Percentiles rank a stretch among this genome's conserved stretches.
These are phyloP conservation scores for Linnemannia schmuckeri DNA, from an alignment of 192 early-diverging fungal species.

Conservation along the genomic window DNA sequence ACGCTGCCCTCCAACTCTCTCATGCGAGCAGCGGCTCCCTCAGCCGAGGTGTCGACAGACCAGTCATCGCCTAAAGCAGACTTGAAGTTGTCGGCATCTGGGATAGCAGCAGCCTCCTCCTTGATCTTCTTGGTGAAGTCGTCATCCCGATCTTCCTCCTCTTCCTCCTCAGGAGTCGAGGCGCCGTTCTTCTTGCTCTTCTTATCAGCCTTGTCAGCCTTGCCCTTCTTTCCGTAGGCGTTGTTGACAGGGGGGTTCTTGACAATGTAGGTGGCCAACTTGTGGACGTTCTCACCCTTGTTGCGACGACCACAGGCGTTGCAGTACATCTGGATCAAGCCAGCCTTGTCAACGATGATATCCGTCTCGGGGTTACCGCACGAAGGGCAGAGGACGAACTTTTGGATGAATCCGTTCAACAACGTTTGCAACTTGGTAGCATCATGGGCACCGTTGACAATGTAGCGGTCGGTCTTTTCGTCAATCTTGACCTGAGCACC, in stretches of 20 bases:
- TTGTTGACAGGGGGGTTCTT: constrained; percentile 88
- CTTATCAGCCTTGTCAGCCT: constrained; percentile 62
- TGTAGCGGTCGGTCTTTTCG: constrained; percentile 91
- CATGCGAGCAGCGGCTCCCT: constrained; percentile 82
- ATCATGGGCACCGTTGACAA: constrained; percentile 96
- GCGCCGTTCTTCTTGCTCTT: constrained; percentile 61
- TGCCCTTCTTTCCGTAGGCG: constrained; percentile 49
- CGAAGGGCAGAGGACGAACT: constrained; percentile 92
- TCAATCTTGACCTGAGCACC: constrained; percentile 94
- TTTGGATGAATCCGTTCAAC: constrained; percentile 93
- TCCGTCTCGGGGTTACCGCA: constrained; percentile 99
- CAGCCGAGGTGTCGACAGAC: constrained; percentile 84
- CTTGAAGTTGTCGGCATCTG: constrained; percentile 62
- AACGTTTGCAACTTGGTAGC: constrained; percentile 85
- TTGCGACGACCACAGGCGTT: constrained; percentile 92
- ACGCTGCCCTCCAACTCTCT: constrained; percentile 70
- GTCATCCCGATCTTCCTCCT: constrained; percentile 72
- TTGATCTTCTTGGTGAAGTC: constrained; percentile 77
- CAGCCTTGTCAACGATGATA: constrained; percentile 70
- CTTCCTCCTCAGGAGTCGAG: constrained; percentile 58
- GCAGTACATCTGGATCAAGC: constrained; percentile 77
- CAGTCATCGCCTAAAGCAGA: constrained; percentile 80
- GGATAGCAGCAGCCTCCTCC: constrained; percentile 75
- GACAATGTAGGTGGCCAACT: constrained; percentile 89
- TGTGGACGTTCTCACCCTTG: constrained; percentile 90